Base-by-base conservation (phyloP, 2,329 filamentous ascomycete species). In the Nemania bipapillata region DNA sequence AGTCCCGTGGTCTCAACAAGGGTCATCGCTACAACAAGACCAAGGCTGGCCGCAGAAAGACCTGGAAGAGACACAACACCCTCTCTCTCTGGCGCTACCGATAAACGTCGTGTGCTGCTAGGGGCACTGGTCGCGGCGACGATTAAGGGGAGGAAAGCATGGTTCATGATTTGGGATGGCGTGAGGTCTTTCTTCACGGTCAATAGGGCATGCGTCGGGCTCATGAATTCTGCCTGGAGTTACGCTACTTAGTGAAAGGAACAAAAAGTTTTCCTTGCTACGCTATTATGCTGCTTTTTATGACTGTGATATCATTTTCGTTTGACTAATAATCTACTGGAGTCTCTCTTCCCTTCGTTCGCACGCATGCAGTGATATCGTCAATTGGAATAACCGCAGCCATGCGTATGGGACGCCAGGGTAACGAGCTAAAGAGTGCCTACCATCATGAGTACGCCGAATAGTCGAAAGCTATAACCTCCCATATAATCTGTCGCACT, bases 11-110 rank as follows among this genome's bases (percentile, higher is more conserved):
- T 87, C 92, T 99, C 87, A 96, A 96, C 91, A 97, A 97, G 91
- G 96, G 96, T 80, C 95, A 98, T 87, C 90, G 92, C 82, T 99
- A 93, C 94, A 97, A 95, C 93, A 97, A 99, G 90, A 99, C 96
- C 85, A 89, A 88, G 78, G 92, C 94, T 79, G 96, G 96, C 81
- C 91, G 96, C 85, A 95, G 96, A 89, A 97, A 99, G 94, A 99
- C 95, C 84, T 99, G 96, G 96, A 97, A 97, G 93, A 90, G 92
- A 84, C 94, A 97, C 90, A 99, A 99, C 92, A 99, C 95, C 85
- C 91, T 97, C 83, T 97, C 92, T 81, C 93, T 97, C 84, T 97
- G 95, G 94, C 91, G 94, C 85, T 97, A 97, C 92, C 90, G 94
- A 86, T 97, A 92, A 86, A 74, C 66, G 74, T 69, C 42, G 68